phyloP scores from a whole-genome alignment of 257 asterid species.

The Solanum corneliomulleri region DNA sequence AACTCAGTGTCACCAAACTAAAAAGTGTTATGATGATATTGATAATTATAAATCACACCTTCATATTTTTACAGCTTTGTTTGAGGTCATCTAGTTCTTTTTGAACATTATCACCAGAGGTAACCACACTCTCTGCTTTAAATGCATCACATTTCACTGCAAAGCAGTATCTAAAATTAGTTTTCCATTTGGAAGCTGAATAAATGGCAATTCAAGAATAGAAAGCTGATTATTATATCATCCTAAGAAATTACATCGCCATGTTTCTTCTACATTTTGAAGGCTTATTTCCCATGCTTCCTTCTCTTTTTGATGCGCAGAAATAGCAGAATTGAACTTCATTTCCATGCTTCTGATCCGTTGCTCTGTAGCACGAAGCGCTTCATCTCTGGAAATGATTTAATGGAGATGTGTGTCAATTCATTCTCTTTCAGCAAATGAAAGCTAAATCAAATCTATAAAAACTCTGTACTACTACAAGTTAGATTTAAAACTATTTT shows the following conservation, averaged over 20 bases:
- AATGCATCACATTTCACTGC: slow-evolving; percentile 73
- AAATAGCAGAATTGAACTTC: slow-evolving; percentile 61
- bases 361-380: slow-evolving; percentile 48
- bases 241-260: slow-evolving; percentile 56
- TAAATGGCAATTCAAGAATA: neutral
- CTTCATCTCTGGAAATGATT: slow-evolving; percentile 62
- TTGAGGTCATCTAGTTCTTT: slow-evolving; percentile 66
- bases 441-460: neutral
- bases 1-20: neutral
- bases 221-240: neutral
- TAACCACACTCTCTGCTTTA: slow-evolving; percentile 48
- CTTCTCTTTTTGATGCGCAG: slow-evolving; percentile 69
- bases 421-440: neutral
- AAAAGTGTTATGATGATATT: neutral
- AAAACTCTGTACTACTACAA: neutral
- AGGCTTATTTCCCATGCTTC: slow-evolving; percentile 76
- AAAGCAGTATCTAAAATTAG: slow-evolving; percentile 2
- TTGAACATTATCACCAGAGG: slow-evolving; percentile 32
- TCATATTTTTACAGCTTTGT: slow-evolving; percentile 40
- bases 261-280: slow-evolving; percentile 82
- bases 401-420: slow-evolving; percentile 5
- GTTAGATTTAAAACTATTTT: neutral
- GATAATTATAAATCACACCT: slow-evolving; percentile 34
- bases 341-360: slow-evolving; percentile 54
- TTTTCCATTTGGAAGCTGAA: neutral